Base-by-base conservation (phyloP, 2,329 filamentous ascomycete species). In the Lasiodiplodia theobromae region DNA sequence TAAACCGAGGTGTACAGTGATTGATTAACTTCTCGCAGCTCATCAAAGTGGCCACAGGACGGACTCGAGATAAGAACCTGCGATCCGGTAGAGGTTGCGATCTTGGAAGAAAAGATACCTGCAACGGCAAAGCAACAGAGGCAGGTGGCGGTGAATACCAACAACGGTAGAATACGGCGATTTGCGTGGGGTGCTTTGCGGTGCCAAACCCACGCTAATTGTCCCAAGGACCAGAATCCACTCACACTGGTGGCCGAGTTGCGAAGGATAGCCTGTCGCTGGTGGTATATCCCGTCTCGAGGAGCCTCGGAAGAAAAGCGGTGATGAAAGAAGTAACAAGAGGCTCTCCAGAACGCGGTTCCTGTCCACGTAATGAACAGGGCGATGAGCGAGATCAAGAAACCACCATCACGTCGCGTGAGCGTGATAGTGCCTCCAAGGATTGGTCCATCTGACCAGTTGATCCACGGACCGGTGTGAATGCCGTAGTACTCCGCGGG, bases 351-450 rank as follows among this genome's bases (percentile, higher is more conserved):
- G 25, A 72, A 40, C 6, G 14, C 14, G 6, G 62, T 65, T 21
- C 74, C 72, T 1, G 74, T 67, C 14, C 75, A 52, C 2, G 71
- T 71, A 10, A 78, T 70, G 67, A 79, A 80, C 10, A 77, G 73
- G 21, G 79, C 77, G 1, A 78, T 37, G 68, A 79, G 79, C 3
- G 77, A 76, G 28, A 78, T 75, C n/a, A 80, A 67, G 1, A 80
- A 62, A 21, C 71, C 75, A 4, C 75, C 79, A 58, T 78, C 70
- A 1, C 69, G 65, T 5, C 70, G 69, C 0, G 44, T 47, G 44
- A 47, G 44, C 0, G 44, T 47, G n/a, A 47, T 47, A n/a, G 44
- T 47, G 68, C 73, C 0, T 78, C 79, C 78, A 2, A 72, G 49
- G 5, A 79, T 68, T 4, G 68, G 66, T 2, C 79, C 78, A 34